Evolutionary conservation across 2,329 filamentous ascomycete species (phyloP).

Genomic region (Bipolaris victoriae): DNA sequence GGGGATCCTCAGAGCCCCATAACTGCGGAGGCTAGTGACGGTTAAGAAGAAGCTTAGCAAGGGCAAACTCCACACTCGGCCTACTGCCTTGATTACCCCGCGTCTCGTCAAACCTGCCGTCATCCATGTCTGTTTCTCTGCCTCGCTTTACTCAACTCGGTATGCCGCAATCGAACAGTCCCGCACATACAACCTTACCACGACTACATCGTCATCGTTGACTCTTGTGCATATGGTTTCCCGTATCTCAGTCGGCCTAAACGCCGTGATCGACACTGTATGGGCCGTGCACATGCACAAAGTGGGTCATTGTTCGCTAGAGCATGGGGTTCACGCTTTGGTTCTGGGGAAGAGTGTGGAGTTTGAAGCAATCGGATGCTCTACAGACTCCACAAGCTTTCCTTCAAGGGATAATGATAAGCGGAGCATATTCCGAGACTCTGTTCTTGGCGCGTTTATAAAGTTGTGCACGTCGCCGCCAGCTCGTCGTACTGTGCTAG

Average conservation of each 20-base stretch:
- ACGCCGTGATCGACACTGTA: constrained; percentile 12
- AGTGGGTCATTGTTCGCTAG: constrained; percentile 15
- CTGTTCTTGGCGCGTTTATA: constrained; percentile 14
- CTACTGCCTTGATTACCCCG: constrained; percentile 17
- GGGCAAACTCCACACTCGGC: constrained; percentile 17
- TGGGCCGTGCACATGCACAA: neutral
- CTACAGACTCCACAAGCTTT: constrained; percentile 7
- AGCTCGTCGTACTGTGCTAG: constrained; percentile 1
- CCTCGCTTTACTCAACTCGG: constrained; percentile 13
- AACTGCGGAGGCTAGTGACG: neutral
- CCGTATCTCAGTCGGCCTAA: constrained; percentile 12
- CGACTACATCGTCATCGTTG: constrained; percentile 4
- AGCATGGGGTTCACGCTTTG: constrained; percentile 12
- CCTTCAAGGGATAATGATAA: constrained; percentile 14
- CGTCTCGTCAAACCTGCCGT: constrained; percentile 19
- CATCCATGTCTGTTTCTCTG: neutral
- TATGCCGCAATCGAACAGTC: constrained; percentile 15
- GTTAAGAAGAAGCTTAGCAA: neutral
- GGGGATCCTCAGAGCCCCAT: neutral
- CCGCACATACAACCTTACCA: constrained; percentile 14
- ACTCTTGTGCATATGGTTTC: neutral
- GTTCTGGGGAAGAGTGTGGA: constrained; percentile 10
- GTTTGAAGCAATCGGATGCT: constrained; percentile 7
- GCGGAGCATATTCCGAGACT: constrained; percentile 16
- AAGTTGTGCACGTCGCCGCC: constrained; percentile 12